Evolutionary conservation across 129 eudicot genomes (phyloP).

Genomic region (Centrapalus pauciflorus): DNA sequence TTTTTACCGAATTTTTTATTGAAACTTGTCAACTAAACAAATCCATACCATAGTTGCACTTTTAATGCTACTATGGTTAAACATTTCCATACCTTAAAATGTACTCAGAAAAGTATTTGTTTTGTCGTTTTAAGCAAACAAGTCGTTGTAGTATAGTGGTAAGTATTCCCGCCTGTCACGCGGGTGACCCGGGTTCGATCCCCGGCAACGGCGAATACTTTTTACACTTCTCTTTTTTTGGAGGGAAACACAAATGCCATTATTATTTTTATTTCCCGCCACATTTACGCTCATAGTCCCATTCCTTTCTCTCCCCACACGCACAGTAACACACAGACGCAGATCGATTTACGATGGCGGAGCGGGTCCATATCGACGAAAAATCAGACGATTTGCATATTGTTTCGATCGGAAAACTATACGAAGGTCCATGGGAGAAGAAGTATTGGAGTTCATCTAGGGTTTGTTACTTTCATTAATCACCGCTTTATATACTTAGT

Average conservation of each 20-base stretch:
- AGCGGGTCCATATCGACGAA: conserved; percentile 30
- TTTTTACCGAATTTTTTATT: too few relatives aligned
- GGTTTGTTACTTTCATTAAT: conserved; percentile 50
- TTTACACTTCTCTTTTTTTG: background rate
- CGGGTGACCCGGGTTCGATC: conserved; percentile 99
- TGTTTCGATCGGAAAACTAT: conserved; percentile 63
- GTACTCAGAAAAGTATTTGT: too few relatives aligned
- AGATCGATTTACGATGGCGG: conserved; percentile 44
- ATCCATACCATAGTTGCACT: too few relatives aligned
- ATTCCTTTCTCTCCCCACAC: conserved; percentile 1
- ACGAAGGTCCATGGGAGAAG: conserved; percentile 81
- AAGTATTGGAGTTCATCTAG: conserved; percentile 99
- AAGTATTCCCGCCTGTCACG: conserved; percentile 97
- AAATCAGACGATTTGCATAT: conserved; percentile 76
- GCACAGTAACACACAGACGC: background rate
- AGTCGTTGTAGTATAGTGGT: conserved; percentile 97
- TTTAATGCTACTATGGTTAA: too few relatives aligned
- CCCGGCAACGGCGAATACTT: conserved; percentile 79
- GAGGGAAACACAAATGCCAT: conserved; percentile 17
- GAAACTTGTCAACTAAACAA: too few relatives aligned
- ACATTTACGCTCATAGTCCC: background rate
- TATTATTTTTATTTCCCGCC: conserved; percentile 29
- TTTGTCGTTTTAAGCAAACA: background rate
- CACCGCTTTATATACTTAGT: background rate
- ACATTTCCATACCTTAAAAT: too few relatives aligned